These are phyloP conservation scores for Cutaneotrichosporon daszewskae DNA, from an alignment of 1,284 basidiomycete genomes.

Conservation along the genomic window DNA sequence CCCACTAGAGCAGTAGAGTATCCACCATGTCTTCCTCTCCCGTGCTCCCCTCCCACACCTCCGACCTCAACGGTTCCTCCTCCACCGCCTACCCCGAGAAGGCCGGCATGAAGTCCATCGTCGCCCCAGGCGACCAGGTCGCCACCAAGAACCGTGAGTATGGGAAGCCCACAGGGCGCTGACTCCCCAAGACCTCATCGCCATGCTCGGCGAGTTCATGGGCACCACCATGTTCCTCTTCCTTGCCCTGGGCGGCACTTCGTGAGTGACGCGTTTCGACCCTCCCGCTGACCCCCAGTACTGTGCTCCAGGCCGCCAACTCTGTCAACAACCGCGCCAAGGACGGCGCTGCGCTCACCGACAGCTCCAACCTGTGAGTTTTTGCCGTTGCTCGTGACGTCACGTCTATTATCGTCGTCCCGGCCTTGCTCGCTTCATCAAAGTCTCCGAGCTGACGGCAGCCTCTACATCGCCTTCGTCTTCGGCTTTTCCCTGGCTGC, in stretches of 20 bases:
- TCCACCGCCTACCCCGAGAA: conserved; percentile 6
- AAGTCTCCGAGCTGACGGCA: conserved; percentile 20
- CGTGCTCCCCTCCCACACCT: conserved; percentile 8
- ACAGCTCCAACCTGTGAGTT: conserved; percentile 38
- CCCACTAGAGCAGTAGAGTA: background rate
- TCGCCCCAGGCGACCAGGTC: conserved; percentile 6
- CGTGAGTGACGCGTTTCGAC: conserved; percentile 22
- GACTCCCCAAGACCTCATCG: conserved; percentile 38
- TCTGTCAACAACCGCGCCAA: conserved; percentile 32
- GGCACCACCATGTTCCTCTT: conserved; percentile 50
- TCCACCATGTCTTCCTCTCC: conserved; percentile 2
- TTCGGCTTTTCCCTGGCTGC: conserved; percentile 50
- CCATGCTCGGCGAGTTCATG: conserved; percentile 50
- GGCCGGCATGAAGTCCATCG: background rate
- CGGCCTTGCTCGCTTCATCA: background rate
- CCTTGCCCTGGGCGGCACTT: conserved; percentile 46
- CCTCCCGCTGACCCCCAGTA: conserved; percentile 22
- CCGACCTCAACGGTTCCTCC: conserved; percentile 4
- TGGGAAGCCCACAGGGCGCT: background rate
- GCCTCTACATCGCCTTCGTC: conserved; percentile 49
- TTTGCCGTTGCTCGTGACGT: background rate
- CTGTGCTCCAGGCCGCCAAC: conserved; percentile 40
- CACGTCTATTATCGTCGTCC: background rate
- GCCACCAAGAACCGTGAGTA: conserved; percentile 16
- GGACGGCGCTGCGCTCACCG: conserved; percentile 26